Base-by-base conservation (phyloP, 495 filamentous ascomycete genomes). In the Talaromyces ruber region DNA sequence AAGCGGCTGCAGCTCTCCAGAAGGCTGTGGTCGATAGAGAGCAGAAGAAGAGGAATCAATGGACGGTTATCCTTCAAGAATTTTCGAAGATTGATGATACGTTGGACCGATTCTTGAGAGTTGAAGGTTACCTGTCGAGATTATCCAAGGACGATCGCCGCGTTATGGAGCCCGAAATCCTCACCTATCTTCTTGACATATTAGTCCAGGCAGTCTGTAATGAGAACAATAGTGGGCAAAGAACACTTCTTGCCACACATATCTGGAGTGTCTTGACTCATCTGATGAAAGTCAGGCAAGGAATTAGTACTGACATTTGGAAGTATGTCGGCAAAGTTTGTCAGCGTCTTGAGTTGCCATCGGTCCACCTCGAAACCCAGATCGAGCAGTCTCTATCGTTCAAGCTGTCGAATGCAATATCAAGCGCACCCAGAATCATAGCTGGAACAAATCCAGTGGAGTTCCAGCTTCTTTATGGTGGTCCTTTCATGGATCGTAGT, bases 401-500 rank as follows among this genome's bases (percentile, higher is more conserved):
- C 63, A 62, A 69, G 1, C 69, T 74, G 39, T 67, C 66, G 26
- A 39, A 45, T 14, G 37, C 9, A 1, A 64, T 69, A 45, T 63
- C 45, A 14, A 59, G 47, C 39, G 64, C 39, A 7, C 60, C 51
- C 2, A 54, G 67, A 21, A 21, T 74, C 2, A 59, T 63, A 1
- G 66, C 77, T 50, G 64, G 55, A 8, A 28, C 71, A n/a, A 67
- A 71, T 22, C 66, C 63, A 24, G 64, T 67, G 22, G 76, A 84
- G n/a, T 89, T 91, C 59, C 86, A 89, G 66, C 77, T 92, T 0
- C 56, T 75, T 4, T 75, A 87, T 69, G 88, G 83, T 63, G 89
- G 89, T 0, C 89, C 85, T 0, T 92, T 86, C 63, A 79, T 93
- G 71, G 88, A 92, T 63, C 80, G 89, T 14, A 82, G 79, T 62